Conservation (phyloP, 2,329 filamentous ascomycete species). For the Colletotrichum sp. region DNA sequence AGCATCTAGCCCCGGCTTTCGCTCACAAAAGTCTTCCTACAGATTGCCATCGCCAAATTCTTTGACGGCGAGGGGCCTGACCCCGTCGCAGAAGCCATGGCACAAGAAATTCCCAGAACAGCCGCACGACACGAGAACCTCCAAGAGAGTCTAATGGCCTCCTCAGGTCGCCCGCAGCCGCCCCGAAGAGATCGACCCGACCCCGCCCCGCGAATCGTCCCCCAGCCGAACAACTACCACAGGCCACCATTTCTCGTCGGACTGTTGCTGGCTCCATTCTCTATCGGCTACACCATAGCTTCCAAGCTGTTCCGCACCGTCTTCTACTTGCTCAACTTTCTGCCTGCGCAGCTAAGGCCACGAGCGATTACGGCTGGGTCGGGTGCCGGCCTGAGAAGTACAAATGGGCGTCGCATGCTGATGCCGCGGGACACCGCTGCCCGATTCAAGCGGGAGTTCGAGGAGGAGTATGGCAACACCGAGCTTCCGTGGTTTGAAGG, state of each 20-base stretch:
- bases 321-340: constrained; percentile 78
- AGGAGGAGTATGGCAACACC: constrained; percentile 84
- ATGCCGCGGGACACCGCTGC: constrained; percentile 87
- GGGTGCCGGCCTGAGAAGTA: constrained; percentile 59
- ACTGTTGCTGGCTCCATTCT: constrained; percentile 82
- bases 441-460: constrained; percentile 89
- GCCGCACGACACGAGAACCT: constrained; percentile 76
- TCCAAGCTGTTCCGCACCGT: constrained; percentile 74
- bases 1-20: neutral
- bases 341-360: constrained; percentile 70
- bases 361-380: constrained; percentile 59
- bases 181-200: constrained; percentile 47
- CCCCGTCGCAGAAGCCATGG: constrained; percentile 76
- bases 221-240: constrained; percentile 71
- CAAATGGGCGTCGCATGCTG: constrained; percentile 74
- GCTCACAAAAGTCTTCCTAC: neutral
- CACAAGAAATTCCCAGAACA: constrained; percentile 65
- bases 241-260: constrained; percentile 78
- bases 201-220: constrained; percentile 84
- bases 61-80: constrained; percentile 94
- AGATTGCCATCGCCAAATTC: constrained; percentile 97
- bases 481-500: constrained; percentile 82
- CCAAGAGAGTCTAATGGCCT: constrained; percentile 59
- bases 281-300: constrained; percentile 75
- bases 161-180: constrained; percentile 25